Base-by-base conservation (phyloP, 2,329 filamentous ascomycete genomes). In the Xylaria sp. region DNA sequence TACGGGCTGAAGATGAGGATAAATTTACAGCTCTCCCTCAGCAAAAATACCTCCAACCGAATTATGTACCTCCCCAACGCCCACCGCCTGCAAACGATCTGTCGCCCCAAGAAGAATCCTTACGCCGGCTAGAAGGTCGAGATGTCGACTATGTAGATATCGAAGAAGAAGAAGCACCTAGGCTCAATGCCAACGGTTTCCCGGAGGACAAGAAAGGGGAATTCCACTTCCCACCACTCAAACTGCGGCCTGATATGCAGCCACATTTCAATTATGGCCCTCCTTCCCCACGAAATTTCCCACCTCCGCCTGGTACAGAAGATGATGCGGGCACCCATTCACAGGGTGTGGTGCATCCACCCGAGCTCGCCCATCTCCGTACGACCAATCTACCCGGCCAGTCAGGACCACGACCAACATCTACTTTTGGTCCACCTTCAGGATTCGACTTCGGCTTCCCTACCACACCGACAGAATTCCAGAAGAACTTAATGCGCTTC, bases 401-500 rank as follows among this genome's bases (percentile, higher is more conserved):
- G 71, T 61, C 75, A 67, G 69, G 49, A 74, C 79, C 13, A 5
- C 80, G 86, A 15, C 85, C 86, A 0, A 86, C 83, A 0, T 87
- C 85, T 53, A 87, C 85, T 2, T 86, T 88, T 66, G 86, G 86
- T 11, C 86, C 86, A 15, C 86, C 86, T 0, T 85, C 85, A 0
- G 87, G 86, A n/a, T 92, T 92, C 74, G 89, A 92, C 73, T 92
- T 92, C 75, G 93, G 93, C 20, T 96, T 96, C 79, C 91, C 92
- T 0, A 87, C 89, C 67, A 94, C 93, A 29, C 93, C 94, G 7
- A 94, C 92, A 0, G 90, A 94, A 73, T 93, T 96, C 79, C 93
- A 96, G 76, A 95, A 94, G 84, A 93, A 89, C 73, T 82, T 96
- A 56, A 95, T 97, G 89, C 91, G 93, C 17, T 97, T 96, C 76